Evolutionary conservation across 1,284 basidiomycete species (phyloP), one percentile per base, ranked within the genome.

Genomic region (Fistulina hepatica): DNA sequence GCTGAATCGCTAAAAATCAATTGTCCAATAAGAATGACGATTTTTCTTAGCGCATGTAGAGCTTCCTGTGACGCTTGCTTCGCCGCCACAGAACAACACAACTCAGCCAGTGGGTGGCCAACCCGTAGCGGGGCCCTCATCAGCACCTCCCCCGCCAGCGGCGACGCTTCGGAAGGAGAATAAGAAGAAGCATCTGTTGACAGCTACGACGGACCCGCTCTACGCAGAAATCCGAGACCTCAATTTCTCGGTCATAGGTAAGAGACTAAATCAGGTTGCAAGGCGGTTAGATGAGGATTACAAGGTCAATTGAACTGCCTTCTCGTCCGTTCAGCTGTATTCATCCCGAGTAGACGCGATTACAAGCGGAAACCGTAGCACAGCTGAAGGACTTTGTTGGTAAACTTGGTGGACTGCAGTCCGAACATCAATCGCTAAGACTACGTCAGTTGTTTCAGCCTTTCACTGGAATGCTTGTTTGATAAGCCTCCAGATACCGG

Each of bases 341-440:
- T n/a, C n/a, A n/a, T n/a, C n/a, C n/a, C n/a, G n/a, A 53, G 56
- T 47, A 81, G 76, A 71, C 72, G 40, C 67, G 80, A 30, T 71
- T 85, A 43, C 72, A 83, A 55, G 82, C 86, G n/a, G 88, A 90
- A 60, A 93, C 90, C 5, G 86, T 95, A 19, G 76, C 83, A 4
- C 89, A 98, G 58, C 70, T 99, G 52, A 77, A 83, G 43, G 90
- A 94, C 52, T 97, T 98, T 59, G 94, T 98, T 6, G 90, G 92
- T 11, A 90, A 88, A 53, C 67, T 99, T 2, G 89, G 91, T 24
- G 88, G 89, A 1, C 64, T 98, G 45, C 89, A 97, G 60, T 76
- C 72, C 17, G 92, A 97, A 51, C 92, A 97, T 51, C 85, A 93
- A 52, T 77, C 82, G 26, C 60, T 98, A 44, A 71, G 84, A 40